Evolutionary conservation across 768 basidiomycete species (phyloP).

Genomic region (Pisolithus sp.): DNA sequence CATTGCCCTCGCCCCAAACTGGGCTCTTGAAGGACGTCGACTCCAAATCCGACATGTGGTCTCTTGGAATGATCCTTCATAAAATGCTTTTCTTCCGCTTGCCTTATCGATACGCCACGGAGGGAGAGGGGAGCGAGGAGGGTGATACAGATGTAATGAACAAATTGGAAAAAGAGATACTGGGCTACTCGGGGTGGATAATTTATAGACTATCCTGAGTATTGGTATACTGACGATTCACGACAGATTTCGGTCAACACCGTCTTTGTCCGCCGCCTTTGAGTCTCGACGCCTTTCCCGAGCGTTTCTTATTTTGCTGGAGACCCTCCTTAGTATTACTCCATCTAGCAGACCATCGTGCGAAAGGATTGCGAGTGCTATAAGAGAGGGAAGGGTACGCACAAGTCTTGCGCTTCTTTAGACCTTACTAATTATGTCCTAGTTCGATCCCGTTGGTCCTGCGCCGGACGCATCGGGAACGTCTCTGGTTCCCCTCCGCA

Average conservation of each 20-base stretch:
- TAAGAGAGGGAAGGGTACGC: conserved; percentile 70
- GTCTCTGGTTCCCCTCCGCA: conserved; percentile 20
- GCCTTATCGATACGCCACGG: conserved; percentile 72
- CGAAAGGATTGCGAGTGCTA: conserved; percentile 62
- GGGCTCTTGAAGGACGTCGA: conserved; percentile 67
- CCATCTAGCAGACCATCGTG: conserved; percentile 63
- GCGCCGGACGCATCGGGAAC: conserved; percentile 6
- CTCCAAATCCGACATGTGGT: conserved; percentile 96
- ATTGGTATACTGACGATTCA: conserved; percentile 5
- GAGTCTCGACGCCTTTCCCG: conserved; percentile 68
- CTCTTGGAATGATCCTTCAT: conserved; percentile 92
- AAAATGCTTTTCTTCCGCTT: conserved; percentile 88
- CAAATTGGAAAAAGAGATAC: conserved; percentile 65
- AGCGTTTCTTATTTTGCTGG: conserved; percentile 65
- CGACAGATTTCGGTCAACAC: conserved; percentile 46
- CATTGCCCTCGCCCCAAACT: conserved; percentile 59
- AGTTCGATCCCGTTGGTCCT: conserved; percentile 24
- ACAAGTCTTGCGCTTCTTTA: background rate
- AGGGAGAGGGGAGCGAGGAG: conserved; percentile 44
- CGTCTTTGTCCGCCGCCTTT: conserved; percentile 48
- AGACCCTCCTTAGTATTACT: conserved; percentile 57
- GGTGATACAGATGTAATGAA: conserved; percentile 62
- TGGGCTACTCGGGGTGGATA: conserved; percentile 65
- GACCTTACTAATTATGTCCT: conserved; percentile 5
- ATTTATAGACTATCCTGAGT: background rate